phyloP scores from a whole-genome alignment of 2,329 filamentous ascomycete species.

The Ustulina deusta region DNA sequence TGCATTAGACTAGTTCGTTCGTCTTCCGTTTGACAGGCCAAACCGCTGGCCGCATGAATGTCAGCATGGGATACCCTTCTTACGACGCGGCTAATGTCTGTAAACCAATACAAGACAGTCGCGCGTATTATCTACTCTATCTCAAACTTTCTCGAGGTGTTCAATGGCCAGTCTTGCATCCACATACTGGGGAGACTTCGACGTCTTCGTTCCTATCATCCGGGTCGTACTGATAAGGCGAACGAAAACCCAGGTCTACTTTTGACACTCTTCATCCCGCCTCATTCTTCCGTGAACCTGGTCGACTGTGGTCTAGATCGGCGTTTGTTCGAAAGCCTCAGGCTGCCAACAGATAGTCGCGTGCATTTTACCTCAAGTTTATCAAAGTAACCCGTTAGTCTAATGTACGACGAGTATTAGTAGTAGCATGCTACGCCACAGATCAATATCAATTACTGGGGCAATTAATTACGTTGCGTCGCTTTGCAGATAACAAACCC shows the following conservation, averaged over 20 bases:
- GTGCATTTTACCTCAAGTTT: background rate
- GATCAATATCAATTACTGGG: slow-evolving; percentile 5
- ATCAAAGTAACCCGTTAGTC: background rate
- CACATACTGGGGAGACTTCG: background rate
- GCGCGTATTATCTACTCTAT: slow-evolving; percentile 17
- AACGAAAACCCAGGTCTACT: background rate
- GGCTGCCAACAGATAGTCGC: background rate
- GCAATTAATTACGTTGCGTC: slow-evolving; percentile 15
- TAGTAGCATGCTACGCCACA: background rate
- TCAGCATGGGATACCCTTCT: slow-evolving; percentile 6
- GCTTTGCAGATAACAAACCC: slow-evolving; percentile 4
- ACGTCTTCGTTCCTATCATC: background rate
- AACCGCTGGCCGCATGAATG: slow-evolving; percentile 19
- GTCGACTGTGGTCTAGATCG: background rate
- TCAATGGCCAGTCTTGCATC: background rate
- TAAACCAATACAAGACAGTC: background rate
- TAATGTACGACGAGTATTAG: no score
- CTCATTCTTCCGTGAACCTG: background rate
- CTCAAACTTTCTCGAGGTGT: slow-evolving; percentile 10
- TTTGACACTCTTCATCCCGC: background rate
- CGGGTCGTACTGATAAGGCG: background rate
- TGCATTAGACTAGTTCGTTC: slow-evolving; percentile 30
- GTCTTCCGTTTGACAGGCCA: slow-evolving; percentile 10
- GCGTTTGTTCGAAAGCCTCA: background rate
- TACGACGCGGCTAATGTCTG: background rate